Evolutionary conservation across 31 red algal species (phyloP), one percentile per base, ranked within the genome.

Genomic region (Asparagopsis taxiformis): DNA sequence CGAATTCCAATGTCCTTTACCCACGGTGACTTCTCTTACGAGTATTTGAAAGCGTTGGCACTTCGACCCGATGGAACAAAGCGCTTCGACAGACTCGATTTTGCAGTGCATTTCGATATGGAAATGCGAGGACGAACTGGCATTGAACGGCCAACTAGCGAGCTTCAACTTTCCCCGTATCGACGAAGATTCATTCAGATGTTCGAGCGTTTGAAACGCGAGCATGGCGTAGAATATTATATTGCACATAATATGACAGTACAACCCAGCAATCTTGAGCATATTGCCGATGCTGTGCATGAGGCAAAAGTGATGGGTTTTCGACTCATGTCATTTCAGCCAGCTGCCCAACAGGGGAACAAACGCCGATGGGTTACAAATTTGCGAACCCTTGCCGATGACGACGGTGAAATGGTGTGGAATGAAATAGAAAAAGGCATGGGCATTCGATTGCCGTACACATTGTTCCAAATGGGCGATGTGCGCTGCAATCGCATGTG

Each of bases 241-340:
- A 26, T 93, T 28, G 89, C 89, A 7, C 89, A 93, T 43, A 93
- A 93, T 49, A 93, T 93, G 89, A 93, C 89, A 3, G 72, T 93
- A 1, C 79, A 85, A 55, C 64, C 80, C 6, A 52, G 54, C 33
- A 93, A 93, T 77, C 36, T 93, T 2, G 37, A 52, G 5, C 51
- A 75, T 31, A 51, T 94, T 4, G 74, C 91, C 1, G 71, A 71
- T 0, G 82, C 78, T 6, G 63, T 94, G 15, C 49, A 75, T 28
- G 51, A 77, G 15, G 53, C 52, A 31, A 70, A 59, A 28, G 34
- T 24, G 7, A 70, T 84, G 70, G 91, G 91, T 29, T 94, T 87
- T 28, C 91, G 91, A 11, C 53, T 94, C 65, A 31, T 94, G 7
- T 87, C 81, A 11, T 94, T 94, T 55, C 91, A 94, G 44, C 91